phyloP scores from a whole-genome alignment of 805 yeast species.

The Candida ulmi region DNA sequence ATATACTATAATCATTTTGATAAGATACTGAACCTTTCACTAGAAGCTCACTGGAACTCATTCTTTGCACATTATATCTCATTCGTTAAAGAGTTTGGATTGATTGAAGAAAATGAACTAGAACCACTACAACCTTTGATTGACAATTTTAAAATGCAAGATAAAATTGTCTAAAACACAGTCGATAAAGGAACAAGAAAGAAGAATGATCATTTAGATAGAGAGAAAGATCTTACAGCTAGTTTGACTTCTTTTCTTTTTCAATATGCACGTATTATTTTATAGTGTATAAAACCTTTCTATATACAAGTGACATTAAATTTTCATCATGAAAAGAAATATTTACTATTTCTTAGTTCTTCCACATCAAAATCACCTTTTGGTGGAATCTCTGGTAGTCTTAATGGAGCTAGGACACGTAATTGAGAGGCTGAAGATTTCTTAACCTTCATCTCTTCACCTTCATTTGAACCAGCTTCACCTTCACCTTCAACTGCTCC shows the following conservation, averaged over 20 bases:
- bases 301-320: neutral
- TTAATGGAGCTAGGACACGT: constrained; percentile 56
- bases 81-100: constrained; percentile 75
- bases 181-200: too few species aligned
- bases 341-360: constrained; percentile 63
- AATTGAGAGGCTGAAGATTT: constrained; percentile 12
- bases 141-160: constrained; percentile 77
- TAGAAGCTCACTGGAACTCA: constrained; percentile 98
- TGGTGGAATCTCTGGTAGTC: constrained; percentile 66
- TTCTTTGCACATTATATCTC: constrained; percentile 92
- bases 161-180: constrained; percentile 47
- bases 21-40: constrained; percentile 79
- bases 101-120: constrained; percentile 74
- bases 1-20: constrained; percentile 94
- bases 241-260: too few species aligned
- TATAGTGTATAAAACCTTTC: neutral
- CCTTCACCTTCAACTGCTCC: constrained; percentile 12
- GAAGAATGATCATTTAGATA: too few species aligned
- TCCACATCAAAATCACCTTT: constrained; percentile 82
- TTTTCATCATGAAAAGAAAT: constrained; percentile 53
- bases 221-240: too few species aligned
- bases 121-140: constrained; percentile 75
- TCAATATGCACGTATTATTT: too few species aligned
- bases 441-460: neutral
- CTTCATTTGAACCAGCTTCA: too few species aligned